phyloP scores from a whole-genome alignment of 768 basidiomycete species.

The Rhodotorula paludigena region DNA sequence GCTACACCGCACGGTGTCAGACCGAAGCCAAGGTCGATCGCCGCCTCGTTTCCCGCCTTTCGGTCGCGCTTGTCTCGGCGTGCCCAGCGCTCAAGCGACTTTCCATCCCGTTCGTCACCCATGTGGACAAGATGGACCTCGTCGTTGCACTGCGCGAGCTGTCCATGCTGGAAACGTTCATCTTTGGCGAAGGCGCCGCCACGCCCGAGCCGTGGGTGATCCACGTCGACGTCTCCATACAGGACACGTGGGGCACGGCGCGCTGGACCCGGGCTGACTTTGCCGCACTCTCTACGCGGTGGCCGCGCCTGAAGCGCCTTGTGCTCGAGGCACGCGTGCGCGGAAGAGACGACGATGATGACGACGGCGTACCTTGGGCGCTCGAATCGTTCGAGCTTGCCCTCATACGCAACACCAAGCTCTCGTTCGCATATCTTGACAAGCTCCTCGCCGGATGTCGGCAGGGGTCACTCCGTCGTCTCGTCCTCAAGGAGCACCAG shows the following conservation, averaged over 20 bases:
- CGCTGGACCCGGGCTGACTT: conserved; percentile 4
- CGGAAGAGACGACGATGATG: not conserved
- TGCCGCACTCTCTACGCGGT: not conserved
- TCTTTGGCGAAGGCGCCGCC: not conserved
- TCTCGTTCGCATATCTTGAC: conserved; percentile 8
- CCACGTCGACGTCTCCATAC: conserved; percentile 13
- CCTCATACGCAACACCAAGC: not conserved
- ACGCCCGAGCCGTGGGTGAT: conserved; percentile 20
- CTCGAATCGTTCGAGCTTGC: conserved; percentile 11
- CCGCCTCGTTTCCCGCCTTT: not conserved
- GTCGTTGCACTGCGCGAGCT: not conserved
- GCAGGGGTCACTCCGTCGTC: not conserved
- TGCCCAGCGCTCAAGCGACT: not conserved
- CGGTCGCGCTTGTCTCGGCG: not conserved
- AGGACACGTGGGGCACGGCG: conserved; percentile 17
- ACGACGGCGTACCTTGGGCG: not conserved
- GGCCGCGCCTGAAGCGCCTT: conserved; percentile 3
- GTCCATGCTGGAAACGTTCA: not conserved
- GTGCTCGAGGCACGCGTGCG: not conserved
- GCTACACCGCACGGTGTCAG: conserved; percentile 5
- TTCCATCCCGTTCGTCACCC: conserved; percentile 10
- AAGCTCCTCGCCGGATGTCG: not conserved
- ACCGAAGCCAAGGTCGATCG: conserved; percentile 5
- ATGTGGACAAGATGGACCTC: conserved; percentile 14
- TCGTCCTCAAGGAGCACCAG: conserved; percentile 18